Evolutionary conservation across 2,329 filamentous ascomycete genomes (phyloP).

Genomic region (Neoascochyta sp.): DNA sequence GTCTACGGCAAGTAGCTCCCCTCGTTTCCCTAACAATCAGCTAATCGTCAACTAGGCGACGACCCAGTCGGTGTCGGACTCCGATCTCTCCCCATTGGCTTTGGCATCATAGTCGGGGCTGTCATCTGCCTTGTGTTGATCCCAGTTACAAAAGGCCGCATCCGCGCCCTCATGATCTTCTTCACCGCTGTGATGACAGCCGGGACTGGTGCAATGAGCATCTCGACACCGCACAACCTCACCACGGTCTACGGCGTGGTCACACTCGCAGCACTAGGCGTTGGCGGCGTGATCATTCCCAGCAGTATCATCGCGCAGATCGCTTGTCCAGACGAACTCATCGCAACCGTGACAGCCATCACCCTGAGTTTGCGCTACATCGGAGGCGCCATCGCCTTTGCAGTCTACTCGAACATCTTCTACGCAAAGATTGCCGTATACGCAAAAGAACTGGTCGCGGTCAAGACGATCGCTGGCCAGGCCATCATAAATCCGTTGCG

Average conservation of each 20-base stretch:
- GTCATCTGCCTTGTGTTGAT: conserved; percentile 57
- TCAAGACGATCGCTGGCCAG: conserved; percentile 47
- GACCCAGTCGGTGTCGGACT: conserved; percentile 62
- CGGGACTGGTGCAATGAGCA: conserved; percentile 54
- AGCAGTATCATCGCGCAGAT: conserved; percentile 66
- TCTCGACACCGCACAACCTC: conserved; percentile 52
- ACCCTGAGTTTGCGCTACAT: conserved; percentile 67
- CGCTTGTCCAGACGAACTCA: conserved; percentile 66
- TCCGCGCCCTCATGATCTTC: conserved; percentile 57
- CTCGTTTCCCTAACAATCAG: background rate
- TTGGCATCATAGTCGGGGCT: conserved; percentile 60
- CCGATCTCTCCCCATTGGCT: conserved; percentile 61
- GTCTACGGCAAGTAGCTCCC: conserved; percentile 25
- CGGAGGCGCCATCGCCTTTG: conserved; percentile 63
- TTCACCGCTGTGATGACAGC: conserved; percentile 64
- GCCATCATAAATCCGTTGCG: conserved; percentile 42
- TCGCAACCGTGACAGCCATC: conserved; percentile 65
- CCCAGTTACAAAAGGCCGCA: conserved; percentile 56
- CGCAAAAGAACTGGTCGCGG: conserved; percentile 20
- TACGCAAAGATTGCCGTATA: conserved; percentile 20
- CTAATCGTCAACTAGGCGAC: conserved; percentile 39
- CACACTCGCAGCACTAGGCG: conserved; percentile 60
- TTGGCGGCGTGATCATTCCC: conserved; percentile 66
- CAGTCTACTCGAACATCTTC: conserved; percentile 43
- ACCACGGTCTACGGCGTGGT: conserved; percentile 55